phyloP scores from a whole-genome alignment of 2,329 filamentous ascomycete species.

The Nigrospora oryzae region DNA sequence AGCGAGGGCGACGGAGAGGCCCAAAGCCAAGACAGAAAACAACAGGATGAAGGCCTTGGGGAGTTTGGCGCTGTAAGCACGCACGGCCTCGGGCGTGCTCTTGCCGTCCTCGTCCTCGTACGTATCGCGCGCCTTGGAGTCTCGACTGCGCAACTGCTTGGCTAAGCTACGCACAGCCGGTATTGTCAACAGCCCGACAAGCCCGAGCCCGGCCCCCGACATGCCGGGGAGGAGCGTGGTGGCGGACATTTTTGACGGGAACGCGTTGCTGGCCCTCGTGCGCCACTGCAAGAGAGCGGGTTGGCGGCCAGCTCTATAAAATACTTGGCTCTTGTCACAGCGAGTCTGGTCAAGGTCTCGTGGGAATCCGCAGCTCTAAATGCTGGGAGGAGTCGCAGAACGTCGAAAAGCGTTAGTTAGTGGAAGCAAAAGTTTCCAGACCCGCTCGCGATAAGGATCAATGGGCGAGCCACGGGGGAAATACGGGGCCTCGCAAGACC shows the following conservation, averaged over 20 bases:
- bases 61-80: conserved; percentile 51
- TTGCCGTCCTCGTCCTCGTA: conserved; percentile 66
- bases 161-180: conserved; percentile 12
- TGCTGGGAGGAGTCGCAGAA: no score
- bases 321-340: no score
- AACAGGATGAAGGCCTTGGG: conserved; percentile 47
- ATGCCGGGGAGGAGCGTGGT: conserved; percentile 10
- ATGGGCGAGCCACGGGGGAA: no score
- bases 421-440: no score
- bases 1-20: conserved; percentile 46
- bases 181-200: conserved; percentile 13
- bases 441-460: no score
- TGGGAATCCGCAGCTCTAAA: no score
- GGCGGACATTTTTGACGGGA: conserved; percentile 9
- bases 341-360: no score
- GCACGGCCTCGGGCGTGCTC: conserved; percentile 54
- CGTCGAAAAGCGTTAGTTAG: no score
- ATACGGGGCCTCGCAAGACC: no score
- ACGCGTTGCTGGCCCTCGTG: no score
- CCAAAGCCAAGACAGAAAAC: conserved; percentile 44
- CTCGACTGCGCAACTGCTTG: conserved; percentile 10
- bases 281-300: no score
- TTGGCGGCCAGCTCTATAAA: no score
- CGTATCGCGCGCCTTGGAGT: conserved; percentile 27
- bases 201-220: conserved; percentile 16